Percentiles rank a stretch among this genome's conserved stretches.
Conservation (phyloP, 495 filamentous ascomycete species). For the Ramalina intermedia region DNA sequence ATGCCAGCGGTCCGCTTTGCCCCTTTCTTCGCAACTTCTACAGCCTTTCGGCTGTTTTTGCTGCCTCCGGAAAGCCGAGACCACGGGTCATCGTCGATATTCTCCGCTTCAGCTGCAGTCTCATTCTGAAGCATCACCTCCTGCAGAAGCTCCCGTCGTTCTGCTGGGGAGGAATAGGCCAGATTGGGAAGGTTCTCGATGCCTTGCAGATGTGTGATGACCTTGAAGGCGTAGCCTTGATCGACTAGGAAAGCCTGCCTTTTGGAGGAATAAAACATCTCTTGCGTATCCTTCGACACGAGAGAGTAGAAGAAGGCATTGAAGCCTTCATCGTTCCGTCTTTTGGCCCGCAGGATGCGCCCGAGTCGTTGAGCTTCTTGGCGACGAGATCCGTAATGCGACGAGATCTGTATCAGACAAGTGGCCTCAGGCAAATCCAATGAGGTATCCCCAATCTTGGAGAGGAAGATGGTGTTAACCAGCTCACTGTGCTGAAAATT, state of each 20-base stretch:
- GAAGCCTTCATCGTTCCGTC: constrained; percentile 95
- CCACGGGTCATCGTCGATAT: constrained; percentile 75
- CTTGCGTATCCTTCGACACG: constrained; percentile 90
- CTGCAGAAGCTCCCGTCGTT: constrained; percentile 77
- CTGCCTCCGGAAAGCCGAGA: constrained; percentile 36
- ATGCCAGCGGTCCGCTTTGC: constrained; percentile 71
- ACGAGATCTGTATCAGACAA: constrained; percentile 95
- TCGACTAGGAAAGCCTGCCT: constrained; percentile 96
- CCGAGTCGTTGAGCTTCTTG: constrained; percentile 94
- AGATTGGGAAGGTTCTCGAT: constrained; percentile 73
- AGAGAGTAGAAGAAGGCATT: constrained; percentile 99
- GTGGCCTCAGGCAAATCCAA: constrained; percentile 94
- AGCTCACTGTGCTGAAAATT: constrained; percentile 93
- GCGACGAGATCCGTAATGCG: constrained; percentile 92
- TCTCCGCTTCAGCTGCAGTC: constrained; percentile 58
- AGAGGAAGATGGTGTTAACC: constrained; percentile 93
- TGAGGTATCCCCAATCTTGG: constrained; percentile 95
- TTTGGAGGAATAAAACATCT: constrained; percentile 98
- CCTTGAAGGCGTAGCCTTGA: constrained; percentile 98
- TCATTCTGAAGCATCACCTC: constrained; percentile 89
- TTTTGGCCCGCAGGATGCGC: constrained; percentile 88
- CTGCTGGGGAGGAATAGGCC: constrained; percentile 62
- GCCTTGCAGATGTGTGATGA: constrained; percentile 90
- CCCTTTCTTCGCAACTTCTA: constrained; percentile 33
- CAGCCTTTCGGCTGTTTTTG: constrained; percentile 16